Evolutionary conservation across 768 basidiomycete genomes (phyloP).

Genomic region (Favolaschia claudopus): DNA sequence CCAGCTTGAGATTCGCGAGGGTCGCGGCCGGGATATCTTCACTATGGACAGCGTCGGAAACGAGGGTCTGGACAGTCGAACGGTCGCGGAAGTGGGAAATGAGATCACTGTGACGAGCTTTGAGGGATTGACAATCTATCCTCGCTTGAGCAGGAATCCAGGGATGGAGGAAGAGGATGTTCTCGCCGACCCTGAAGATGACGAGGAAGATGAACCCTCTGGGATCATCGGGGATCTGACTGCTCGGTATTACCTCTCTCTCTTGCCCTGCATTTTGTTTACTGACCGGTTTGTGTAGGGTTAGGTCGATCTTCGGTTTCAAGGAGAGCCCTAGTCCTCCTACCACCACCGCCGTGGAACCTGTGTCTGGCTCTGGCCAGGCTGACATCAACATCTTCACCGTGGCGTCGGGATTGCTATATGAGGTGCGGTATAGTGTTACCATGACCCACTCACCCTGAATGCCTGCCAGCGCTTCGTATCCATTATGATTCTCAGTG

Average conservation of each 20-base stretch:
- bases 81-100: conserved; percentile 71
- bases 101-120: conserved; percentile 88
- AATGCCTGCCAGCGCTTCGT: conserved; percentile 78
- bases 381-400: conserved; percentile 99
- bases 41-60: conserved; percentile 86
- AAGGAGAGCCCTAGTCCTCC: conserved; percentile 37
- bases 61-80: conserved; percentile 86
- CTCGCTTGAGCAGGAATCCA: conserved; percentile 68
- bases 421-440: conserved; percentile 69
- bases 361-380: conserved; percentile 46
- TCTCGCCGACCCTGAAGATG: conserved; percentile 54
- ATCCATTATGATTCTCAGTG: conserved; percentile 97
- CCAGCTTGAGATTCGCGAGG: conserved; percentile 81
- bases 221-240: conserved; percentile 57
- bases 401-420: conserved; percentile 94
- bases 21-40: conserved; percentile 83
- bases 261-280: conserved; percentile 9
- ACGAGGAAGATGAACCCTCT: conserved; percentile 32
- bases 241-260: conserved; percentile 52
- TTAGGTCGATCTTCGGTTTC: conserved; percentile 53
- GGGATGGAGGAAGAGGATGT: conserved; percentile 90
- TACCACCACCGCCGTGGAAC: no score
- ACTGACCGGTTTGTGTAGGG: conserved; percentile 40
- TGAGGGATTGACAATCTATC: conserved; percentile 89
- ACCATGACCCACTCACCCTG: background rate